A percentile compares a stretch with the other conserved stretches of the same genome.
Conservation (phyloP, 1,139 yeast genomes). For the Taphrina flavorubra region DNA sequence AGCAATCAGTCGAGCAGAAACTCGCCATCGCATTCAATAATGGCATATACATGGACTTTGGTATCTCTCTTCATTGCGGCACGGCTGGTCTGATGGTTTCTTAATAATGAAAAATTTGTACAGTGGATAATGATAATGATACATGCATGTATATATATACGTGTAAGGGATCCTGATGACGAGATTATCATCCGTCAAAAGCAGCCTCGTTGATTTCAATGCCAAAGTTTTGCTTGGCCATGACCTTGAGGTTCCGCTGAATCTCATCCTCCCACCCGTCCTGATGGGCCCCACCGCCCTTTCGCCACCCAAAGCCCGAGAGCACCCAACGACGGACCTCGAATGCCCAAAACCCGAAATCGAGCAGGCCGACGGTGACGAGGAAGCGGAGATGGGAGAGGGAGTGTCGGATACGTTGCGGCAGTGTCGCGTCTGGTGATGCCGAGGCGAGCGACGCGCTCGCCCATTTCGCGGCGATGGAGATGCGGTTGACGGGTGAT, state of each 20-base stretch:
- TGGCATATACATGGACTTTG: neutral
- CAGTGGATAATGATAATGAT: too few relatives aligned
- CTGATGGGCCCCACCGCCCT: constrained; percentile 48
- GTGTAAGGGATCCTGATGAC: too few relatives aligned
- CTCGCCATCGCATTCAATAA: neutral
- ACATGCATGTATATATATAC: too few relatives aligned
- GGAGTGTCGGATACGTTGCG: constrained; percentile 28
- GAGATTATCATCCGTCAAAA: constrained; percentile 26
- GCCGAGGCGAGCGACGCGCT: constrained; percentile 41
- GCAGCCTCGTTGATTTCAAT: constrained; percentile 42
- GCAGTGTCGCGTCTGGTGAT: constrained; percentile 23
- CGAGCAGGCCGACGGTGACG: constrained; percentile 56
- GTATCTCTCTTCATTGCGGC: neutral
- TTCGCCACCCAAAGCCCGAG: constrained; percentile 45
- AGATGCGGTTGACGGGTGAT: constrained; percentile 74
- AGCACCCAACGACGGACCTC: constrained; percentile 56
- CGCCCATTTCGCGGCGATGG: constrained; percentile 58
- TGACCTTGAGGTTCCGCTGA: constrained; percentile 54
- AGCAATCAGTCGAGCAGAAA: constrained; percentile 1
- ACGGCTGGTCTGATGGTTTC: neutral
- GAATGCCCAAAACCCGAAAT: constrained; percentile 55
- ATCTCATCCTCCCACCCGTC: constrained; percentile 60
- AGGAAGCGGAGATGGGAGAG: constrained; percentile 52
- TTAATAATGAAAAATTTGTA: too few relatives aligned
- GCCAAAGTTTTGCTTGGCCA: constrained; percentile 46